A percentile compares a stretch with the other conserved stretches of the same genome.
These are phyloP conservation scores for Penicillium verhagenii DNA, from an alignment of 495 filamentous ascomycete species.

Conservation along the genomic window DNA sequence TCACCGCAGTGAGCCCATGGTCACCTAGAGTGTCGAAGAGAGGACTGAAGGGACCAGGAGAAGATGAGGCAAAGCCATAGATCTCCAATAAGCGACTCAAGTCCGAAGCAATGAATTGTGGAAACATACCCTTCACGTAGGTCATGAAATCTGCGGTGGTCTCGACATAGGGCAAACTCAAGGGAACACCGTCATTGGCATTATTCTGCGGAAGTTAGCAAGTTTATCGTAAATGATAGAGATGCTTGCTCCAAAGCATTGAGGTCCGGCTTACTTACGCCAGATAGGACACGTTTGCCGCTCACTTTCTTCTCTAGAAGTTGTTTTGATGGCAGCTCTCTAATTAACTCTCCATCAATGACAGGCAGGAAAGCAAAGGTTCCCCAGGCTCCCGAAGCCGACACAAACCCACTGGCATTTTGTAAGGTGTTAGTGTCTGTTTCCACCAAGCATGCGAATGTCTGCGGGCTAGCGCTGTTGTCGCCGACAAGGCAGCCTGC, in stretches of 20 bases:
- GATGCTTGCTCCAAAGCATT: too few relatives aligned
- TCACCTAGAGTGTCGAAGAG: slow-evolving; percentile 47
- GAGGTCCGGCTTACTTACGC: slow-evolving; percentile 35
- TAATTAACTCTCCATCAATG: slow-evolving; percentile 58
- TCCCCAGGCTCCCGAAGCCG: slow-evolving; percentile 39
- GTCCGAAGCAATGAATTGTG: slow-evolving; percentile 46
- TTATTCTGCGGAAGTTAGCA: slow-evolving; percentile 35
- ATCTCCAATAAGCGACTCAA: slow-evolving; percentile 40
- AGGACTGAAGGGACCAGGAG: slow-evolving; percentile 16
- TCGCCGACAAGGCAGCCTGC: slow-evolving; percentile 47
- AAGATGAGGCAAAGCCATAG: slow-evolving; percentile 38
- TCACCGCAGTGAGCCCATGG: slow-evolving; percentile 42
- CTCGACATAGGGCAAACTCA: slow-evolving; percentile 52
- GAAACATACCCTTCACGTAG: slow-evolving; percentile 49
- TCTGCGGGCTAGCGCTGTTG: slow-evolving; percentile 11
- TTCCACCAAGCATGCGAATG: slow-evolving; percentile 55
- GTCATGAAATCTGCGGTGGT: slow-evolving; percentile 40
- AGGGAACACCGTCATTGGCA: slow-evolving; percentile 52
- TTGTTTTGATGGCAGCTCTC: slow-evolving; percentile 52
- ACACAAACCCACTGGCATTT: slow-evolving; percentile 53
- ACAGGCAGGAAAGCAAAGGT: slow-evolving; percentile 65
- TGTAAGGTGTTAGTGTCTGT: slow-evolving; percentile 53
- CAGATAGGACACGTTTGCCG: slow-evolving; percentile 50
- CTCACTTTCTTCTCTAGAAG: slow-evolving; percentile 50
- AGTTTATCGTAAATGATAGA: too few relatives aligned